Percentiles rank a stretch among this genome's conserved stretches.
These are phyloP conservation scores for Aspergillus sclerotioniger DNA, from an alignment of 495 filamentous ascomycete genomes.

Conservation along the genomic window DNA sequence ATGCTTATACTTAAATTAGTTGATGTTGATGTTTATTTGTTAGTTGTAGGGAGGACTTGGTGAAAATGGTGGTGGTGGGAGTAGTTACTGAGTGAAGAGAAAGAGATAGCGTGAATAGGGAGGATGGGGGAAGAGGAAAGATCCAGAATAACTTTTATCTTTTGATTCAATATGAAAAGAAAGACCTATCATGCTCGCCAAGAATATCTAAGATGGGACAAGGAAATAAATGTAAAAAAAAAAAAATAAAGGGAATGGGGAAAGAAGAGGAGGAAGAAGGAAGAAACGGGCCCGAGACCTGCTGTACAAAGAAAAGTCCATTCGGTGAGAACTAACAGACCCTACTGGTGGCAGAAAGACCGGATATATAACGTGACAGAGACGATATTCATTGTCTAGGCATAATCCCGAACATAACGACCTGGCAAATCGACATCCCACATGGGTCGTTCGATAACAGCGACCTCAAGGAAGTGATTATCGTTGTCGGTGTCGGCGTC, in stretches of 20 bases:
- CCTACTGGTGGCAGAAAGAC: too few relatives aligned
- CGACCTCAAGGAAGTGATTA: slow-evolving; percentile 63
- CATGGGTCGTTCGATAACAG: slow-evolving; percentile 79
- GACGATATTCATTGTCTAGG: neutral
- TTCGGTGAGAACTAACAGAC: too few relatives aligned
- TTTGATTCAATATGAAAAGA: neutral
- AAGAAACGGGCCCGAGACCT: neutral
- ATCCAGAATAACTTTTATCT: slow-evolving; percentile 6
- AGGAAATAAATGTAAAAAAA: neutral
- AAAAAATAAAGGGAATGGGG: neutral
- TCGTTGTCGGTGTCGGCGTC: slow-evolving; percentile 23
- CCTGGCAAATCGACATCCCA: slow-evolving; percentile 81
- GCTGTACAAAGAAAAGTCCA: neutral
- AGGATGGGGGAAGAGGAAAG: too few relatives aligned
- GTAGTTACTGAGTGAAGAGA: too few relatives aligned
- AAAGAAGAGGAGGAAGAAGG: neutral
- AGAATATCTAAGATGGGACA: neutral
- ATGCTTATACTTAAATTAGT: too few relatives aligned
- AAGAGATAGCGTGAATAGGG: too few relatives aligned
- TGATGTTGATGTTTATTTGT: too few relatives aligned
- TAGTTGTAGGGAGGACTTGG: too few relatives aligned
- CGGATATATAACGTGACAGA: too few relatives aligned
- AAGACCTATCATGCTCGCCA: slow-evolving; percentile 4
- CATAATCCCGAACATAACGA: slow-evolving; percentile 66
- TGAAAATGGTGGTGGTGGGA: too few relatives aligned